phyloP scores from a whole-genome alignment of 768 basidiomycete genomes.

The Leccinum pellstonianum region DNA sequence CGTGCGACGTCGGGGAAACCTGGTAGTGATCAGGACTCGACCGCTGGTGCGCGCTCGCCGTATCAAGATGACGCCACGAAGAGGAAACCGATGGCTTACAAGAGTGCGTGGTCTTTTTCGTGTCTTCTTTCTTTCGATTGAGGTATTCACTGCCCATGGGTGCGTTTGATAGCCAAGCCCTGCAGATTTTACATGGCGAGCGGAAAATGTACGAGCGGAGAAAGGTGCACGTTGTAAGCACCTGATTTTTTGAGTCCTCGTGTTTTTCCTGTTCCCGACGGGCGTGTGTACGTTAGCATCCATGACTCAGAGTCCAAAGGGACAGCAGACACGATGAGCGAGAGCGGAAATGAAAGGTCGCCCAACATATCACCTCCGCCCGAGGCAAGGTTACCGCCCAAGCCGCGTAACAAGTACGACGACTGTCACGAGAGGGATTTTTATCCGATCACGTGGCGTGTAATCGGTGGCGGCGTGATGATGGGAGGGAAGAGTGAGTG shows the following conservation, averaged over 20 bases:
- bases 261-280: conserved; percentile 3
- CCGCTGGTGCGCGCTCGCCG: background rate
- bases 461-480: conserved; percentile 76
- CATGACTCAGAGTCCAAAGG: conserved; percentile 35
- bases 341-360: background rate
- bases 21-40: background rate
- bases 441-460: conserved; percentile 71
- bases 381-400: conserved; percentile 23
- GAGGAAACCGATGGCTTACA: conserved; percentile 27
- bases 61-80: conserved; percentile 16
- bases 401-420: conserved; percentile 32
- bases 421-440: conserved; percentile 46
- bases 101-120: conserved; percentile 23
- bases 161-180: conserved; percentile 46
- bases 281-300: conserved; percentile 36
- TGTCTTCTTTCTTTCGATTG: background rate
- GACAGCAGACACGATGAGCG: background rate
- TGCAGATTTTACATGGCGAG: conserved; percentile 54
- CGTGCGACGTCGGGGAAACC: conserved; percentile 13
- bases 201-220: conserved; percentile 51
- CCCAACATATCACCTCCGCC: conserved; percentile 3
- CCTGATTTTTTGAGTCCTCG: background rate
- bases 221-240: conserved; percentile 59
- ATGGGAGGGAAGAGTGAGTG: conserved; percentile 45
- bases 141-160: background rate